Conservation (phyloP, 1,139 yeast species). For the Candida pseudoviswanathii region DNA sequence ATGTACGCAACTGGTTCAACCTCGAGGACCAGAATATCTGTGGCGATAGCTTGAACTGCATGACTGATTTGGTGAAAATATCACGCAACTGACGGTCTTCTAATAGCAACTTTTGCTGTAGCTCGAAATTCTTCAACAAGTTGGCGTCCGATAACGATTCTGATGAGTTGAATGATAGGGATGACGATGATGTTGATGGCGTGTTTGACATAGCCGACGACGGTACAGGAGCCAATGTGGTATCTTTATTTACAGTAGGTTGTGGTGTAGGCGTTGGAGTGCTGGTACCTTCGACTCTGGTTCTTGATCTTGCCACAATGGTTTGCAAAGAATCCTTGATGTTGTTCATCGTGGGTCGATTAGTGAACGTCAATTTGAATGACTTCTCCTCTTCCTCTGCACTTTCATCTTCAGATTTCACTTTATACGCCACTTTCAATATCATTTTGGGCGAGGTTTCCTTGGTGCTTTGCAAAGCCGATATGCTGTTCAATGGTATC, state of each 20-base stretch:
- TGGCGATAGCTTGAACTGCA: constrained; percentile 73
- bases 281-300: constrained; percentile 24
- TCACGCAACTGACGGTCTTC: constrained; percentile 72
- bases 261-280: constrained; percentile 27
- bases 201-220: constrained; percentile 8
- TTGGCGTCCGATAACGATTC: constrained; percentile 38
- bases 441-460: constrained; percentile 70
- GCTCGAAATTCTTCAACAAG: constrained; percentile 65
- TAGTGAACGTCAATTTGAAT: constrained; percentile 63
- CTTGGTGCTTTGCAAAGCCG: constrained; percentile 75
- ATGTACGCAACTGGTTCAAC: constrained; percentile 76
- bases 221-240: constrained; percentile 13
- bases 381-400: constrained; percentile 41
- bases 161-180: constrained; percentile 27
- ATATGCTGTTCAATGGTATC: constrained; percentile 54
- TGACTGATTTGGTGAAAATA: constrained; percentile 87
- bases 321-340: constrained; percentile 72
- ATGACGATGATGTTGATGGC: constrained; percentile 15
- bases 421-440: constrained; percentile 56
- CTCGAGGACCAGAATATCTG: constrained; percentile 89
- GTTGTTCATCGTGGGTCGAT: constrained; percentile 74
- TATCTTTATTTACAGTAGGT: constrained; percentile 9
- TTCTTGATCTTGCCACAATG: constrained; percentile 65
- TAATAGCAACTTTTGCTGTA: constrained; percentile 76
- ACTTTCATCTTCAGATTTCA: constrained; percentile 1